These are phyloP conservation scores for Talaromyces piceae DNA, from an alignment of 2,329 filamentous ascomycete species.

Conservation along the genomic window DNA sequence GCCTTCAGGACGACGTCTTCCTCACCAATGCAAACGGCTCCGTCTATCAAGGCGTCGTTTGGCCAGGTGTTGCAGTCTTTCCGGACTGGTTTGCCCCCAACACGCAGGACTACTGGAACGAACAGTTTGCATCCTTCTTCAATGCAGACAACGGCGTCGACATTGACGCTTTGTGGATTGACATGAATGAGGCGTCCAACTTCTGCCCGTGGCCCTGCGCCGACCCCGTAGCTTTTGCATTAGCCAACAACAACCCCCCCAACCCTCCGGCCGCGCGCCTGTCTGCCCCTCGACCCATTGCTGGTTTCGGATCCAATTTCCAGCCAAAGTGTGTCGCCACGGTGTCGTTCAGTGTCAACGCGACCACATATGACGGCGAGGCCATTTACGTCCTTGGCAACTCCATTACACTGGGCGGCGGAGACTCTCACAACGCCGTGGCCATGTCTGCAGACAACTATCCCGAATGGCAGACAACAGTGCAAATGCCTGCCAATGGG, in stretches of 20 bases:
- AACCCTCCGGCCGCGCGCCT: slow-evolving; percentile 55
- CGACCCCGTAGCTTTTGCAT: slow-evolving; percentile 45
- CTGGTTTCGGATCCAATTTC: slow-evolving; percentile 62
- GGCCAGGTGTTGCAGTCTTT: slow-evolving; percentile 66
- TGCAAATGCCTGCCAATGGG: slow-evolving; percentile 10
- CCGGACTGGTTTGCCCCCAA: slow-evolving; percentile 69
- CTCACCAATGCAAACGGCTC: slow-evolving; percentile 48
- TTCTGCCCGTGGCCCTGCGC: slow-evolving; percentile 52
- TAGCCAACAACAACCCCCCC: slow-evolving; percentile 45
- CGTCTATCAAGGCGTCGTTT: slow-evolving; percentile 57
- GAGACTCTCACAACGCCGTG: slow-evolving; percentile 2
- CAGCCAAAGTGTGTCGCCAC: slow-evolving; percentile 43
- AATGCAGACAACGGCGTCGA: slow-evolving; percentile 56
- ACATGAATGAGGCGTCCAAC: slow-evolving; percentile 55
- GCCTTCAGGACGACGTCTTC: slow-evolving; percentile 51
- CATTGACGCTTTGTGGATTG: slow-evolving; percentile 72
- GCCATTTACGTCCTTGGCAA: slow-evolving; percentile 9
- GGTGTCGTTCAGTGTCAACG: slow-evolving; percentile 5
- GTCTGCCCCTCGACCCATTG: slow-evolving; percentile 57
- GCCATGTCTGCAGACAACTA: slow-evolving; percentile 8
- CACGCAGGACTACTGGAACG: slow-evolving; percentile 61
- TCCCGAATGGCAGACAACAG: slow-evolving; percentile 10
- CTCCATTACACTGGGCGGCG: slow-evolving; percentile 5
- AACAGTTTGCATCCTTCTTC: slow-evolving; percentile 61
- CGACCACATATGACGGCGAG: slow-evolving; percentile 7